Base-by-base conservation (phyloP, 2,329 filamentous ascomycete genomes). In the Cercospora berteroae region DNA sequence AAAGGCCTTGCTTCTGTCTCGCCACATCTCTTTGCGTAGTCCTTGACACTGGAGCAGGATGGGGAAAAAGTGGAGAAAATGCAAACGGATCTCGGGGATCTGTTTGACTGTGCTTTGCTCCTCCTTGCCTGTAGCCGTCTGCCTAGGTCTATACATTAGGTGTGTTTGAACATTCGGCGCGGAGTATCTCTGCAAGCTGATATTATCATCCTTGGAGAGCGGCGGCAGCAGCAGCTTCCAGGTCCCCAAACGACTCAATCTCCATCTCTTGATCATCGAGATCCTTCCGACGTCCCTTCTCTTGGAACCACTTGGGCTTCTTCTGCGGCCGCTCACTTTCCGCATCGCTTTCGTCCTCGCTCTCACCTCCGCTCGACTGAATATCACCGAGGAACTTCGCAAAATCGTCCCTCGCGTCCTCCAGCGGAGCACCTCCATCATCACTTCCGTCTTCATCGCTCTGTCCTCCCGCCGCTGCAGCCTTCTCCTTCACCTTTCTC, bases 291-390 rank as follows among this genome's bases (percentile, higher is more conserved):
- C 84, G 85, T 1, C 85, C 86, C 67, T 89, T 88, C 67, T 89
- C 86, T 78, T 93, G 84, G 81, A 93, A 93, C 90, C 90, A 92
- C 80, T 93, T 93, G 87, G 90, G 92, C 67, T 85, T 82, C 79
- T 87, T 89, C 68, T 77, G 79, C 71, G 80, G 79, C 63, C 78
- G 78, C 18, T 83, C 82, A 1, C 48, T 55, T 58, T 58, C 55
- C 6, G 9, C 55, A 1, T 55, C 48, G 23, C 55, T 58, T 23
- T 81, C 82, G 23, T 78, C 81, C 25, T 74, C 80, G 12, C 77
- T 81, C 0, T 78, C 80, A 18, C 67, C 70, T 27, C 58, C 64
- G 12, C 60, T 69, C 6, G 67, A 67, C 27, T 69, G 58, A 3
- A 76, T 75, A 72, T 79, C 81, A 0, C 77, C 77, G 58, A 79